phyloP scores from a whole-genome alignment of 75 land plant species.

The Pinus tabuliformis region DNA sequence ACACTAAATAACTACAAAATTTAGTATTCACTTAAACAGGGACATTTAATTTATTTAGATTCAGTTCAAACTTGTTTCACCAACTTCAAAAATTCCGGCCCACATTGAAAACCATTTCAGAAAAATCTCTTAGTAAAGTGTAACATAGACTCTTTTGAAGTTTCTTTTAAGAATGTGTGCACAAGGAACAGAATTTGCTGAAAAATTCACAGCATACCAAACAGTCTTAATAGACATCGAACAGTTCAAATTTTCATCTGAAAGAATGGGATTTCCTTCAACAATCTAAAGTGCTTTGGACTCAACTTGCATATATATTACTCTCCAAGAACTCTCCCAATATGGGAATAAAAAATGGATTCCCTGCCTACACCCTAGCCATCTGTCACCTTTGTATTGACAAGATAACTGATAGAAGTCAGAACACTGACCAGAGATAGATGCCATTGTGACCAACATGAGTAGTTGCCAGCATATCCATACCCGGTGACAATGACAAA shows the following conservation, averaged over 20 bases:
- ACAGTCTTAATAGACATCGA: neutral
- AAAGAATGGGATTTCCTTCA: neutral
- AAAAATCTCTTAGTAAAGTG: too few species aligned
- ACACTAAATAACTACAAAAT: too few species aligned
- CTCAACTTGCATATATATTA: neutral
- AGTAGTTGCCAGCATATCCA: conserved; percentile 95
- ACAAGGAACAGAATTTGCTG: neutral
- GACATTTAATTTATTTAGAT: too few species aligned
- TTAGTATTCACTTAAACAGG: too few species aligned
- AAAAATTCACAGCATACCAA: neutral
- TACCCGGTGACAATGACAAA: conserved; percentile 82
- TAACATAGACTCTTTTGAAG: too few species aligned
- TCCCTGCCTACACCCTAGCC: too few species aligned
- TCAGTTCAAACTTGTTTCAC: too few species aligned
- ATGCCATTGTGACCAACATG: conserved; percentile 96
- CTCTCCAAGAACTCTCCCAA: neutral
- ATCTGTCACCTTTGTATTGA: neutral
- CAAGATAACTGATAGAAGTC: neutral
- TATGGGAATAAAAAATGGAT: neutral
- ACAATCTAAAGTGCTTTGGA: neutral
- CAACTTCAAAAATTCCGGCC: too few species aligned
- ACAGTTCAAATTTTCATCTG: neutral
- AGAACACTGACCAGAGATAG: conserved; percentile 72
- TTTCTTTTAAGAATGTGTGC: too few species aligned
- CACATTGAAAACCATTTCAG: too few species aligned